A percentile compares a stretch with the other conserved stretches of the same genome.
These are phyloP conservation scores for Heritiera fomes DNA, from an alignment of 345 rosid genomes.

Conservation along the genomic window DNA sequence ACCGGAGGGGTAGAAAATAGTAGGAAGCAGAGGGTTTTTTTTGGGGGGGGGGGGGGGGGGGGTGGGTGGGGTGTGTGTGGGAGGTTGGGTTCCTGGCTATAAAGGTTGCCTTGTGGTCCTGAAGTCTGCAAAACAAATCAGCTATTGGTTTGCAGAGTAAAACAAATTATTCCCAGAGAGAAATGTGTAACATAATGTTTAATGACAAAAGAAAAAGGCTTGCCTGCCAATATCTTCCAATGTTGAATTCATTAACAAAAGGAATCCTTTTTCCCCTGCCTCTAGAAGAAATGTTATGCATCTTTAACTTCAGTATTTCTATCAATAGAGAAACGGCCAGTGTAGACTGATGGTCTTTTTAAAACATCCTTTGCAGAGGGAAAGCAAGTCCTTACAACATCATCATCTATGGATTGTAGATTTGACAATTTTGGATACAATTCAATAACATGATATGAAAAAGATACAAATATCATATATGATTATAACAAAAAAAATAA, in stretches of 20 bases:
- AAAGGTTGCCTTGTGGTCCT: conserved; percentile 90
- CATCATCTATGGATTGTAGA: not conserved
- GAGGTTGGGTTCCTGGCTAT: conserved; percentile 36
- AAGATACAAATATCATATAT: no score
- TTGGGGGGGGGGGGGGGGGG: no score
- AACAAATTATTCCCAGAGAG: not conserved
- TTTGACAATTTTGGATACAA: no score
- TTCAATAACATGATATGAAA: no score
- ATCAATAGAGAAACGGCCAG: conserved; percentile 55
- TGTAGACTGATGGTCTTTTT: conserved; percentile 67
- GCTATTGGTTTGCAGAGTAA: not conserved
- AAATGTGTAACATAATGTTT: not conserved
- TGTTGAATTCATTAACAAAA: conserved; percentile 70
- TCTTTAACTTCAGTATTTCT: conserved; percentile 52
- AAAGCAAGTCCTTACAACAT: not conserved
- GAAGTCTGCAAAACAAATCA: conserved; percentile 36
- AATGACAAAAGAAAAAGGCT: not conserved
- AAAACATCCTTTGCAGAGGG: conserved; percentile 44
- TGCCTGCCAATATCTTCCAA: conserved; percentile 97
- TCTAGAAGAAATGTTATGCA: conserved; percentile 63
- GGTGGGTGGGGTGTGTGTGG: no score
- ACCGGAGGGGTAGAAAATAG: not conserved
- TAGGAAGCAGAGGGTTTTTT: not conserved
- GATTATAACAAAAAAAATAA: no score
- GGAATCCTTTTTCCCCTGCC: conserved; percentile 92